Evolutionary conservation across 2,329 filamentous ascomycete genomes (phyloP), one percentile per base, ranked within the genome.

Genomic region (Sporothrix mexicana): DNA sequence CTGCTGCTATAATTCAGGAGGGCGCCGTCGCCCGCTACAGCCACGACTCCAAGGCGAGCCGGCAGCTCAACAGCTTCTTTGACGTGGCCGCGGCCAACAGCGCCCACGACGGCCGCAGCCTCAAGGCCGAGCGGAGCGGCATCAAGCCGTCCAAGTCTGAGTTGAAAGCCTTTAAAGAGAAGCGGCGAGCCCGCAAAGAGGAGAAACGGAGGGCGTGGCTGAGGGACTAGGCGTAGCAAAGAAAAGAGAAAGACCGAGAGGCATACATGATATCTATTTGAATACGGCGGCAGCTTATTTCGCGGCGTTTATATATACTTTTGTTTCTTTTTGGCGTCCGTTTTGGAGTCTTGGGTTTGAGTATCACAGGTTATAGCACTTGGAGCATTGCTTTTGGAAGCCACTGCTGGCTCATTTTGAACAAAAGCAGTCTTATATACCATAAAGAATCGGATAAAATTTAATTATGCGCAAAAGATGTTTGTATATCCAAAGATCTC

Each of bases 71-170:
- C 79, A 93, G 94, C 55, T 98, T 92, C 83, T 99, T 98, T 81
- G 95, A 99, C 80, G 95, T 98, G 59, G 95, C 98, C 81, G 93
- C 94, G 4, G 95, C 94, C 2, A 95, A 95, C 4, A 98, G 97
- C 79, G 89, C 89, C 73, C 95, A 99, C 79, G 92, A 97, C 77
- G 96, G 96, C 1, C 89, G 92, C 73, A 98, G 95, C 79, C 84
- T 99, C 73, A 97, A 95, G 83, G 96, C 94, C 1, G 96, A 99
- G 85, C 88, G 96, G 72, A 91, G 92, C 73, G 90, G 91, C 71
- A 95, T 96, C 87, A 94, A 93, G 82, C 86, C 95, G 30, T 92
- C 85, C 72, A 97, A 95, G 85, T 86, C 92, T 74, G 94, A 99
- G 83, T 84, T 99, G 76, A 95, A 97, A 84, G 90, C 91, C 72